These are phyloP conservation scores for Boletus speciosus DNA, from an alignment of 768 basidiomycete species.

Conservation along the genomic window DNA sequence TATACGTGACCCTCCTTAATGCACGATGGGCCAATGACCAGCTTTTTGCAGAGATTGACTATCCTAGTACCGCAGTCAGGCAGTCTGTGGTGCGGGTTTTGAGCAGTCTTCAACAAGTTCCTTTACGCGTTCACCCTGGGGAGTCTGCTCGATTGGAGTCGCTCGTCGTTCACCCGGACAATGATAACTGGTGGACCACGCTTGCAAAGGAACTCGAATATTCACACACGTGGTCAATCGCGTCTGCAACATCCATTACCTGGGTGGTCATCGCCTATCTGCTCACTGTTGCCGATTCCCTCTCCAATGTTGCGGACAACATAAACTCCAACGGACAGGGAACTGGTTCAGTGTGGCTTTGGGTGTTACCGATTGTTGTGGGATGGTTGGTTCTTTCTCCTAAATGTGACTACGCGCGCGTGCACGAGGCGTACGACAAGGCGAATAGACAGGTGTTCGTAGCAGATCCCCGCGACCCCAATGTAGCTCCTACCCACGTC, in stretches of 20 bases:
- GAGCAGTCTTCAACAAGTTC: constrained; percentile 41
- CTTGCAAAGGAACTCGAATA: constrained; percentile 35
- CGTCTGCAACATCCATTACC: constrained; percentile 37
- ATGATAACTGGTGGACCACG: constrained; percentile 42
- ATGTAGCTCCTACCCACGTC: background rate
- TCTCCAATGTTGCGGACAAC: constrained; percentile 12
- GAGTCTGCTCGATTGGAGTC: constrained; percentile 34
- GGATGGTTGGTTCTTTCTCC: constrained; percentile 43
- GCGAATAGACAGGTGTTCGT: constrained; percentile 9
- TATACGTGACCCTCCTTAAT: constrained; percentile 42
- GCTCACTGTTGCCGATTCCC: constrained; percentile 16
- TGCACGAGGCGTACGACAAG: constrained; percentile 18
- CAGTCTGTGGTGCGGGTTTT: constrained; percentile 32
- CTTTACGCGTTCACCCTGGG: constrained; percentile 32
- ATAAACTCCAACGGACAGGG: constrained; percentile 36
- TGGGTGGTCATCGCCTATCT: constrained; percentile 46
- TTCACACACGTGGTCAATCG: constrained; percentile 38
- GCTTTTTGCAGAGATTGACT: constrained; percentile 28
- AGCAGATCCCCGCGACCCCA: background rate
- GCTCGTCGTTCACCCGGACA: constrained; percentile 40
- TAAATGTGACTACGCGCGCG: constrained; percentile 34
- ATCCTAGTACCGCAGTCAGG: constrained; percentile 14
- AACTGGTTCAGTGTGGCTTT: constrained; percentile 42
- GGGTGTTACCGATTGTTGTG: constrained; percentile 40
- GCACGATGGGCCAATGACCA: constrained; percentile 39